Evolutionary conservation across 306 rosid species (phyloP), one percentile per base, ranked within the genome.

Genomic region (Rosa persica): DNA sequence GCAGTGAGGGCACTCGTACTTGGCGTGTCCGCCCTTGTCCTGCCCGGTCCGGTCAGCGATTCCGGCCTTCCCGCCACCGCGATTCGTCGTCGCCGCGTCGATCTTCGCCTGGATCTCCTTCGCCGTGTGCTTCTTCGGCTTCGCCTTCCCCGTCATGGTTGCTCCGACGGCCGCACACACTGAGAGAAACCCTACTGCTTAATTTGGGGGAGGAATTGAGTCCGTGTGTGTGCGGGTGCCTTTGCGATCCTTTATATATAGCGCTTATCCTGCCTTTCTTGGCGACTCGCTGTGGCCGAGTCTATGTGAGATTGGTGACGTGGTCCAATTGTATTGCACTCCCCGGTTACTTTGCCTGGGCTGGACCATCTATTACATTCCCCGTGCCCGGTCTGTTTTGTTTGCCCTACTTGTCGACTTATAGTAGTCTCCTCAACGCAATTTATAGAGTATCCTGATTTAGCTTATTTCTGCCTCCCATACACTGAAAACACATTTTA

Each of bases 111-210:
- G 88, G 84, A 96, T 89, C 90, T 96, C 99, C 89, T 96, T 96
- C 6, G 99, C 98, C 13, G 99, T 96, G 82, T 96, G 99, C 96
- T 96, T 96, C 97, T 96, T 96, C 13, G 99, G 99, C 97, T 96
- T 96, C 19, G 99, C 98, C 76, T 96, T 96, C 40, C 99, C 99
- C 0, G 99, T 96, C 99, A 93, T 96, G 22, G 39, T 39, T 20
- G 49, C 34, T 20, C 2, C 54, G 20, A 49, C 20, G 58, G 58
- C 60, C 60, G 2, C 61, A 55, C 55, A 51, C 36, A 30, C 36
- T 1, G 8, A 49, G 27, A 54, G 8, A 79, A 82, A 85, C 88
- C 88, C 88, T 79, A 85, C n/a, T n/a, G 51, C 30, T 4, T 23
- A 3, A n/a, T 22, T 25, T 25, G 17, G 19, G 67, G 20, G 67